Evolutionary conservation across 176 grass and related monocot genomes (phyloP), one percentile per base, ranked within the genome.

Genomic region (Triticum monococcum): DNA sequence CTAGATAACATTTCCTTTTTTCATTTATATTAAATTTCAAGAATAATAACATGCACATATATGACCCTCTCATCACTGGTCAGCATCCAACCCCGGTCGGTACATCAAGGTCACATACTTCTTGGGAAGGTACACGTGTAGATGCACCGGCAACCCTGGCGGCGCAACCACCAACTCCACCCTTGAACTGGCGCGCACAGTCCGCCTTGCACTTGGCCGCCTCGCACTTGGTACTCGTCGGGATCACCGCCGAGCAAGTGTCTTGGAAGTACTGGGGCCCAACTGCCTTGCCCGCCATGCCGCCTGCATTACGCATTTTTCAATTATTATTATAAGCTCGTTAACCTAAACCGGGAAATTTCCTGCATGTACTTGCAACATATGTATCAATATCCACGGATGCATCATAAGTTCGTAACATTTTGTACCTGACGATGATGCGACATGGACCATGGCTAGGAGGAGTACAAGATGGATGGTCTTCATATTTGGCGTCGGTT

Each of bases 121-220:
- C 60, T 63, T 24, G 16, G 26, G 9, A 22, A 3, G 18, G 20
- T 30, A 61, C 83, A 85, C 28, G 83, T 52, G 63, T 85, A 78
- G 74, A 78, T 3, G 63, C 84, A 85, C 74, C 9, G 25, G 75
- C 84, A 85, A 9, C 10, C 40, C 5, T 33, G 7, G 9, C 8
- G 31, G 38, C 33, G 46, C 75, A 85, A 13, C 4, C 9, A 33
- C 84, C 84, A 16, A 79, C 64, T 16, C 84, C 75, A 23, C 75
- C 75, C 26, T 8, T 79, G 75, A 70, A 86, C 24, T 17, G 46
- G 1, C 17, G 52, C 16, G 5, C 9, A 50, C 84, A 86, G 7
- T 11, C 33, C 0, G 14, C 9, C 11, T 9, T 3, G 75, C 84
- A 86, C 64, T 60, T 57, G 64, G 32, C 14, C 3, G 23, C 9